These are phyloP conservation scores for Boechera retrofracta DNA, from an alignment of 345 rosid species.

Conservation along the genomic window DNA sequence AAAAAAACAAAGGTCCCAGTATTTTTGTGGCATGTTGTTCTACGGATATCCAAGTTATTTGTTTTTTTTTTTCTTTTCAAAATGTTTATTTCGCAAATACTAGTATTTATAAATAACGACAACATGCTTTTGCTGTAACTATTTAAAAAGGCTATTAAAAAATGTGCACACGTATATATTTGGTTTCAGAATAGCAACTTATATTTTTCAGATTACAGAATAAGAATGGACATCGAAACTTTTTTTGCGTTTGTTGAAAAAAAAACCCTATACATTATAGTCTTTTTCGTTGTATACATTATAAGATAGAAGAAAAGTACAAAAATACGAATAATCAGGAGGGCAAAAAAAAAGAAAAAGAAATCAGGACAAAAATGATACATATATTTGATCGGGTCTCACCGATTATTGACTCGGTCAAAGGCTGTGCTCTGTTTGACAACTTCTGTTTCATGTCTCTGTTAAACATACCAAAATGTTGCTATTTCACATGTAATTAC, in stretches of 20 bases:
- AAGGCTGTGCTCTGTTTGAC: conserved; percentile 32
- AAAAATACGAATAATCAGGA: not conserved
- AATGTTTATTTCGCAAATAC: not conserved
- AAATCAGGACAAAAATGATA: not conserved
- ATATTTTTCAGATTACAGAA: not conserved
- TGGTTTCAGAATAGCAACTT: not conserved
- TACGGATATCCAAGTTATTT: not conserved
- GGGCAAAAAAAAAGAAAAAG: not conserved
- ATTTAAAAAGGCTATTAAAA: not conserved
- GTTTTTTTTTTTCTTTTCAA: not conserved
- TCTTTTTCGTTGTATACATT: not conserved
- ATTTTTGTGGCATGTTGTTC: not conserved
- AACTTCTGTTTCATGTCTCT: conserved; percentile 39
- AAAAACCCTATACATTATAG: not conserved
- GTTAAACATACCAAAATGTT: conserved; percentile 28
- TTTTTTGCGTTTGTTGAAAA: no score
- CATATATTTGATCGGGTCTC: conserved; percentile 14
- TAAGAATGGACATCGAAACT: not conserved
- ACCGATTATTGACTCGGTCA: conserved; percentile 37
- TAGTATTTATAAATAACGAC: not conserved
- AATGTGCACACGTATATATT: not conserved
- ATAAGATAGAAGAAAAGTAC: conserved; percentile 12
- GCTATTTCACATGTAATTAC: conserved; percentile 34
- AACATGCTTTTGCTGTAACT: no score
- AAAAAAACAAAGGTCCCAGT: not conserved